Conservation (phyloP, 2,329 filamentous ascomycete species). For the Trichoderma aggressivum region DNA sequence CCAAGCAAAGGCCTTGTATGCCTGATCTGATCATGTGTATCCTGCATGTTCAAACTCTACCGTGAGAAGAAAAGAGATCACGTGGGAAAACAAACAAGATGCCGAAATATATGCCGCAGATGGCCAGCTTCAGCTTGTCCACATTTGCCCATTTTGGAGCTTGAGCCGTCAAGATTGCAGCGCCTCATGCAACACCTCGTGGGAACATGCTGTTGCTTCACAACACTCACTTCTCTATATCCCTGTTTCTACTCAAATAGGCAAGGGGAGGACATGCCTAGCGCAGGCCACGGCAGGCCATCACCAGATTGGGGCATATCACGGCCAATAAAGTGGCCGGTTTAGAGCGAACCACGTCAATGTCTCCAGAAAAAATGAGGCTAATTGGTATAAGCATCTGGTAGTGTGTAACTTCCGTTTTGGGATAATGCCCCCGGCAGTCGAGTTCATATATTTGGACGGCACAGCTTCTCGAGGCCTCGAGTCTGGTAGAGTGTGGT, state of each 20-base stretch:
- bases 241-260: background rate
- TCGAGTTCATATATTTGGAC: background rate
- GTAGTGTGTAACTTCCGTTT: constrained; percentile 1
- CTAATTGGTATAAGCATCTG: background rate
- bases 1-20: too few relatives aligned
- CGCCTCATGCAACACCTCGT: background rate
- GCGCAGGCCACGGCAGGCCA: background rate
- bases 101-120: background rate
- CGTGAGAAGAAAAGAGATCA: background rate
- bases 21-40: background rate
- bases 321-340: background rate
- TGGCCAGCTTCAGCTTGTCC: background rate
- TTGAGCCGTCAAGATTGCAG: background rate
- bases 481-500: background rate
- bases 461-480: background rate
- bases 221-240: background rate
- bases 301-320: background rate
- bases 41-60: background rate
- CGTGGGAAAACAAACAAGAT: background rate
- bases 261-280: background rate
- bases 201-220: background rate
- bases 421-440: background rate
- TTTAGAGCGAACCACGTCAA: background rate
- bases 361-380: background rate
- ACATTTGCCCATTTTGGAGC: background rate